These are phyloP conservation scores for Phaeotremella fagi DNA, from an alignment of 768 basidiomycete species.

Conservation along the genomic window DNA sequence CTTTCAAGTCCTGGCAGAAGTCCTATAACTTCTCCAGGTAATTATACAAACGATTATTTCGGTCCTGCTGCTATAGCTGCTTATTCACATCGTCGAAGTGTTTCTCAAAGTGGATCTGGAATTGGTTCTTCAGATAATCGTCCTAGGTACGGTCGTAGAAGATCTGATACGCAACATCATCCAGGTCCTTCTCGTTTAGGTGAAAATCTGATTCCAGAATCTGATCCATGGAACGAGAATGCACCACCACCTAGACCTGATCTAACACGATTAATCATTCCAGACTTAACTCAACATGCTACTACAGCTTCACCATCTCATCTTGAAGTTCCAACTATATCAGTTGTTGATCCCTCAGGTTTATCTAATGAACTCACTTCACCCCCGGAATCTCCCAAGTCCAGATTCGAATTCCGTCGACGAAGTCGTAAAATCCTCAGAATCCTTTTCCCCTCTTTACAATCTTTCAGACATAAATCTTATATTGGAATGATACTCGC, in stretches of 20 bases:
- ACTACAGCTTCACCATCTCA: conserved; percentile 3
- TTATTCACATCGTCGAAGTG: conserved; percentile 5
- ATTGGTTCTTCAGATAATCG: conserved; percentile 1
- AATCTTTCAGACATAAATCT: conserved; percentile 66
- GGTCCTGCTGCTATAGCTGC: conserved; percentile 14
- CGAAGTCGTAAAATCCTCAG: conserved; percentile 51
- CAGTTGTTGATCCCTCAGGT: conserved; percentile 35
- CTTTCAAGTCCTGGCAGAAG: conserved; percentile 15
- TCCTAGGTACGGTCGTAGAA: conserved; percentile 4
- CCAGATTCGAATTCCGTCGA: conserved; percentile 43
- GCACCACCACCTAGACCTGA: conserved; percentile 11
- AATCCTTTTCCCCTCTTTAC: conserved; percentile 79
- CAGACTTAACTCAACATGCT: background rate
- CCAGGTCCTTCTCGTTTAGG: conserved; percentile 6
- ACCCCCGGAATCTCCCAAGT: conserved; percentile 66
- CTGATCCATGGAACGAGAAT: conserved; percentile 37
- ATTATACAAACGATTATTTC: conserved; percentile 37
- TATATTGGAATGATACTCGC: conserved; percentile 66
- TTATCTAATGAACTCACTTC: conserved; percentile 54
- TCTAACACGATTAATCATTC: conserved; percentile 13
- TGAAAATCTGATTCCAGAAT: conserved; percentile 3
- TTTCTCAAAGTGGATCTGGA: background rate
- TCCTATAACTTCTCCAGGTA: conserved; percentile 1
- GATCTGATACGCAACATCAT: conserved; percentile 5
- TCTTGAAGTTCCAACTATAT: conserved; percentile 27